phyloP scores from a whole-genome alignment of 2,329 filamentous ascomycete species.

The Lecanicillium sp. region DNA sequence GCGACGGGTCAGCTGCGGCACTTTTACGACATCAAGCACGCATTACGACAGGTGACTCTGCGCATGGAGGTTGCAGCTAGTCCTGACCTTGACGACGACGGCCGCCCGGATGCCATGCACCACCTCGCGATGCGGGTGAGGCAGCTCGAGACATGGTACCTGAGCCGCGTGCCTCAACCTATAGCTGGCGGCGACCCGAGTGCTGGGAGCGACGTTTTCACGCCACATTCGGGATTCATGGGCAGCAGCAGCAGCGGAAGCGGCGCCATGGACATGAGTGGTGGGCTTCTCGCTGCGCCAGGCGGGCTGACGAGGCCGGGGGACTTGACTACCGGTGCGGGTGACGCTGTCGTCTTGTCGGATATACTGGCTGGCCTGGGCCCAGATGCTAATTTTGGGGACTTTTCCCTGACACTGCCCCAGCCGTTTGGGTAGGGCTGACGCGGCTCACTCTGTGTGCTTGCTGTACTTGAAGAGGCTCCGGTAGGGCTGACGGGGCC shows the following conservation, averaged over 20 bases:
- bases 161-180: background rate
- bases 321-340: background rate
- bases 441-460: background rate
- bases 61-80: constrained; percentile 22
- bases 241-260: background rate
- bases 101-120: constrained; percentile 21
- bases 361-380: background rate
- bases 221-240: too few relatives aligned
- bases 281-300: background rate
- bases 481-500: background rate
- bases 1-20: constrained; percentile 23
- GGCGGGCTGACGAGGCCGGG: background rate
- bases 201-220: too few relatives aligned
- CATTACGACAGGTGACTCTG: constrained; percentile 24
- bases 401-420: background rate
- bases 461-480: too few relatives aligned
- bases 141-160: background rate
- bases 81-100: constrained; percentile 1
- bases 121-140: constrained; percentile 18
- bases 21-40: constrained; percentile 25
- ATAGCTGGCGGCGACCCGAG: too few relatives aligned
- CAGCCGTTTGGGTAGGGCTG: background rate
- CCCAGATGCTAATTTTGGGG: background rate
- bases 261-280: too few relatives aligned
- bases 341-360: background rate